phyloP scores from a whole-genome alignment of 164 flowering plant species.

The Annona squamosa region DNA sequence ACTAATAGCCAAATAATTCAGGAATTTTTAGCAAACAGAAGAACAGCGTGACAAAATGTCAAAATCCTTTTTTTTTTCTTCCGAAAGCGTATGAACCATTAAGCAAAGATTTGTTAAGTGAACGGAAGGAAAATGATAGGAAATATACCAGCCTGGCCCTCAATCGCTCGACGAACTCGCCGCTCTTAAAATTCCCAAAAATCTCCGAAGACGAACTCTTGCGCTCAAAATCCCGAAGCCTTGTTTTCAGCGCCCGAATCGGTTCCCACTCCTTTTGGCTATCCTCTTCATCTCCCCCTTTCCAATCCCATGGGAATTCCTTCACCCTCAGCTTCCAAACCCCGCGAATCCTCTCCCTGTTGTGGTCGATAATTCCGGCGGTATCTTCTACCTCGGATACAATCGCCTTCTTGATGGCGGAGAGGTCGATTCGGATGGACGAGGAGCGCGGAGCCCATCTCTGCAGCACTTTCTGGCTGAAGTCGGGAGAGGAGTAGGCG shows the following conservation, averaged over 20 bases:
- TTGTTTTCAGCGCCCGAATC: slow-evolving; percentile 45
- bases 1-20: background rate
- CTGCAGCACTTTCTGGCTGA: slow-evolving; percentile 56
- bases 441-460: slow-evolving; percentile 52
- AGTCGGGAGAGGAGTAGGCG: slow-evolving; percentile 67
- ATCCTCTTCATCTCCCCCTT: slow-evolving; percentile 22
- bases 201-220: slow-evolving; percentile 46
- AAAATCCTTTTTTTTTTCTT: too few relatives aligned
- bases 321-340: slow-evolving; percentile 16
- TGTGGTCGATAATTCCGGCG: slow-evolving; percentile 27
- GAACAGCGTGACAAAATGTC: background rate
- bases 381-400: slow-evolving; percentile 45
- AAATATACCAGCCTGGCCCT: slow-evolving; percentile 76
- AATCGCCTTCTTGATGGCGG: slow-evolving; percentile 56
- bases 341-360: slow-evolving; percentile 9
- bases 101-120: background rate
- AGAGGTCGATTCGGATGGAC: slow-evolving; percentile 45
- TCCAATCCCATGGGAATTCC: slow-evolving; percentile 27
- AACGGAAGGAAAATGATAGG: slow-evolving; percentile 4
- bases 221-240: slow-evolving; percentile 70
- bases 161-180: slow-evolving; percentile 74
- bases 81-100: background rate
- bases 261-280: slow-evolving; percentile 59
- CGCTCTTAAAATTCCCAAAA: slow-evolving; percentile 55
- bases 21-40: background rate